These are phyloP conservation scores for Neurospora tetrasperma DNA, from an alignment of 495 filamentous ascomycete species.

Conservation along the genomic window DNA sequence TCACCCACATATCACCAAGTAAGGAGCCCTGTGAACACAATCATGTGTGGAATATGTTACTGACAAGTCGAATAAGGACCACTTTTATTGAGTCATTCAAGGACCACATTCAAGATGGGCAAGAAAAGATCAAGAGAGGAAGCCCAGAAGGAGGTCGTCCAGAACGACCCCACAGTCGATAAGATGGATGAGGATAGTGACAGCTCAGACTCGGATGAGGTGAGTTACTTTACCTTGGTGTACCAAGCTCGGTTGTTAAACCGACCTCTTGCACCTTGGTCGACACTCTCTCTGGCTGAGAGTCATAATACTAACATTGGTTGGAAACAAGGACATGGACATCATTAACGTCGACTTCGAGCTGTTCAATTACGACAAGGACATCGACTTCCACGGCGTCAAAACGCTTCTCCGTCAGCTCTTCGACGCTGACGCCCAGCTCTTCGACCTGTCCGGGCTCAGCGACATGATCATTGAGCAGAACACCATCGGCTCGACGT, in stretches of 20 bases:
- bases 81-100: neutral
- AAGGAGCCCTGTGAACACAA: neutral
- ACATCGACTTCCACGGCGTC: conserved; percentile 88
- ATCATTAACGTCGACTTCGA: conserved; percentile 96
- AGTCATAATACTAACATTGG: neutral
- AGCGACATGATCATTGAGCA: conserved; percentile 84
- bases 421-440: conserved; percentile 75
- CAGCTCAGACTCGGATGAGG: conserved; percentile 27
- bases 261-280: neutral
- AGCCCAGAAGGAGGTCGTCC: conserved; percentile 16
- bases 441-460: conserved; percentile 79
- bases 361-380: conserved; percentile 88
- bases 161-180: conserved; percentile 28
- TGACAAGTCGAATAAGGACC: neutral
- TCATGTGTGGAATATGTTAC: neutral
- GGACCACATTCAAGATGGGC: conserved; percentile 23
- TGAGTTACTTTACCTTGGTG: conserved; percentile 22
- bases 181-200: conserved; percentile 40
- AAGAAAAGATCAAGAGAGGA: conserved; percentile 40
- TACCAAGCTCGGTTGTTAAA: neutral
- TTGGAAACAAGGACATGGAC: conserved; percentile 61
- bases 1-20: neutral
- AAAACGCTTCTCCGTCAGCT: conserved; percentile 86
- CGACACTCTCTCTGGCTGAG: neutral
- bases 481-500: conserved; percentile 79